Conservation (phyloP, 805 yeast genomes). For the Kluyveromyces siamensis region DNA sequence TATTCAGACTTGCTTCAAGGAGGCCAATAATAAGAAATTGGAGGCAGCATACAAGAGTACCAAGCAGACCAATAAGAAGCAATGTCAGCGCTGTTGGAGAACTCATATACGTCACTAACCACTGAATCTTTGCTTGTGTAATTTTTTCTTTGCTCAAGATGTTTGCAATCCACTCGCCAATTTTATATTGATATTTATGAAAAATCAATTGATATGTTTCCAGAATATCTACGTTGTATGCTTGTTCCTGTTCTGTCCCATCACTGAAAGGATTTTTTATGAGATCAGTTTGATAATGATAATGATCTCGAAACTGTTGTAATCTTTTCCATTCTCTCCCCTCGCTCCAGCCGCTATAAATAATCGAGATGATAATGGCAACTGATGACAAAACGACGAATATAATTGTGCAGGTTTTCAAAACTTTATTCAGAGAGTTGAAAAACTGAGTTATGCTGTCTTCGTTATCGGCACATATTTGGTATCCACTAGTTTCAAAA, state of each 20-base stretch:
- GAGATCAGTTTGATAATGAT: constrained; percentile 2
- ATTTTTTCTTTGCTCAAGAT: constrained; percentile 1
- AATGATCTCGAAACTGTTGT: constrained; percentile 26
- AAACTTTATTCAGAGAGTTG: constrained; percentile 18
- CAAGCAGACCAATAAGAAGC: constrained; percentile 47
- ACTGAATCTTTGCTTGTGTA: constrained; percentile 22
- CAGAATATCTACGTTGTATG: constrained; percentile 11
- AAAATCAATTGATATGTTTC: constrained; percentile 16
- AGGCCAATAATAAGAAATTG: constrained; percentile 42
- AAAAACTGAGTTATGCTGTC: constrained; percentile 34
- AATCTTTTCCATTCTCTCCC: constrained; percentile 40
- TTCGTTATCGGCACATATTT: constrained; percentile 34
- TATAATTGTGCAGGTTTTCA: constrained; percentile 31
- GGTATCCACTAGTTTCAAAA: constrained; percentile 12
- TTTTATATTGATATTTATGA: constrained; percentile 14
- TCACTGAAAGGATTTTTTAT: constrained; percentile 1
- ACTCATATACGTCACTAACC: constrained; percentile 37
- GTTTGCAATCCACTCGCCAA: constrained; percentile 12
- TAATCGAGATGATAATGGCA: constrained; percentile 33
- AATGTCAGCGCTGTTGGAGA: constrained; percentile 44
- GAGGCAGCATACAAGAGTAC: constrained; percentile 42
- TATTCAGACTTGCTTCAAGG: constrained; percentile 6
- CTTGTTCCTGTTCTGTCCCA: background rate
- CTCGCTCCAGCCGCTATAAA: constrained; percentile 39
- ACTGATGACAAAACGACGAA: constrained; percentile 33